Percentiles rank a stretch among this genome's conserved stretches.
Evolutionary conservation across 2,329 filamentous ascomycete species (phyloP).

Genomic region (Pseudocercospora eumusae): DNA sequence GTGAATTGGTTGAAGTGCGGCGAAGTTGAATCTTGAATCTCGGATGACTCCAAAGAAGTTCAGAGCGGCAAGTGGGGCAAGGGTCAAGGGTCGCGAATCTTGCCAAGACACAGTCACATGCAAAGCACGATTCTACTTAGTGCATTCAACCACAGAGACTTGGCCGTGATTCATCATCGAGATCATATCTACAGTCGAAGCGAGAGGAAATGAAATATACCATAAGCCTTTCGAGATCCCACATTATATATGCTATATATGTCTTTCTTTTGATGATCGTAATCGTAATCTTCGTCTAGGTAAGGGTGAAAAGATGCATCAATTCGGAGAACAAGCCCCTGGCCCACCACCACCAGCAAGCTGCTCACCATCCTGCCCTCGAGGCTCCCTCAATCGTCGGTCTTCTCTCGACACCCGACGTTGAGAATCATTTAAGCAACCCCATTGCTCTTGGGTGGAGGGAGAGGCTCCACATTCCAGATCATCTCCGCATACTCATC

Average conservation of each 20-base stretch:
- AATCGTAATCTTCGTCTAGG: not conserved
- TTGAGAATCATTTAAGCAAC: not conserved
- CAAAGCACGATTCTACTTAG: not conserved
- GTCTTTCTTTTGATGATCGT: not conserved
- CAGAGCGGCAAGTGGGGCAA: not conserved
- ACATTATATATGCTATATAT: not conserved
- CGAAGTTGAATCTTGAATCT: slow-evolving; percentile 5
- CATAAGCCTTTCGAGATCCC: not conserved
- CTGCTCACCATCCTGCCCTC: not conserved
- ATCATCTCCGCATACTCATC: slow-evolving; percentile 96
- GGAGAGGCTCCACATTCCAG: slow-evolving; percentile 89
- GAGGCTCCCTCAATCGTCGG: not conserved
- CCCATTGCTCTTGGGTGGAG: slow-evolving; percentile 19
- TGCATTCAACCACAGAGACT: not conserved
- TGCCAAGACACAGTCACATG: not conserved
- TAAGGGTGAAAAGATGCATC: not conserved
- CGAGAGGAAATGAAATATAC: not conserved
- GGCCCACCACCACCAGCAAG: not conserved
- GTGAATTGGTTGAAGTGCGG: not conserved
- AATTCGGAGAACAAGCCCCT: not conserved
- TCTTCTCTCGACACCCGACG: not conserved
- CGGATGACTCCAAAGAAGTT: not conserved
- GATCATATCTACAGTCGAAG: too few species aligned
- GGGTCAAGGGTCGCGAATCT: not conserved
- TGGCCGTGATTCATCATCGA: too few species aligned